Conservation (phyloP, 495 filamentous ascomycete species). For the Xylaria grammica region DNA sequence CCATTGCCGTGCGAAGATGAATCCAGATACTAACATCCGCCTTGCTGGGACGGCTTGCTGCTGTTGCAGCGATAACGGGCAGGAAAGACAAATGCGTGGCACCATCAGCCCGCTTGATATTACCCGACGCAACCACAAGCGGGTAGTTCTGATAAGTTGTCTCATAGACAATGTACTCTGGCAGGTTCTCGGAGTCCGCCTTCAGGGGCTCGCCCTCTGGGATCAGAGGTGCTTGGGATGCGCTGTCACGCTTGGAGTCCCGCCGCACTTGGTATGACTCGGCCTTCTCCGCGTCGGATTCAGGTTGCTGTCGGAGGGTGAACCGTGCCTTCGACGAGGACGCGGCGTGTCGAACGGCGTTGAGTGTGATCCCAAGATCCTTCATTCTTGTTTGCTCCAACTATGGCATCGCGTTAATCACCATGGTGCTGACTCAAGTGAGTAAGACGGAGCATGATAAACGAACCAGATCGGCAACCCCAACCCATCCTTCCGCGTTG, state of each 20-base stretch:
- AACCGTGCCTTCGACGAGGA: slow-evolving; percentile 42
- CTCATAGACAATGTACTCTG: slow-evolving; percentile 45
- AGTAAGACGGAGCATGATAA: neutral
- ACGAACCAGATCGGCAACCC: slow-evolving; percentile 47
- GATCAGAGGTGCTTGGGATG: slow-evolving; percentile 21
- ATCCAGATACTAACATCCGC: slow-evolving; percentile 45
- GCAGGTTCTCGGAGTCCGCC: slow-evolving; percentile 32
- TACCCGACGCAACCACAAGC: slow-evolving; percentile 36
- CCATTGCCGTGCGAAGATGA: slow-evolving; percentile 38
- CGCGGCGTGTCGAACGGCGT: slow-evolving; percentile 43
- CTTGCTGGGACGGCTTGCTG: slow-evolving; percentile 27
- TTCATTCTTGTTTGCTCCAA: slow-evolving; percentile 41
- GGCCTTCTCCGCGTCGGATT: slow-evolving; percentile 27
- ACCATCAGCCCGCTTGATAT: slow-evolving; percentile 40
- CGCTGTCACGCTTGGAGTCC: slow-evolving; percentile 25
- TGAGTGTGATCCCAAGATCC: slow-evolving; percentile 38
- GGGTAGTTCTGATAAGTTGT: slow-evolving; percentile 46
- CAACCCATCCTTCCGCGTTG: slow-evolving; percentile 49
- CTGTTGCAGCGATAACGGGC: slow-evolving; percentile 26
- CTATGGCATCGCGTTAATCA: slow-evolving; percentile 27
- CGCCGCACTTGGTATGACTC: slow-evolving; percentile 39
- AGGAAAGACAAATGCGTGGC: slow-evolving; percentile 35
- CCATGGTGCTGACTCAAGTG: too few relatives aligned
- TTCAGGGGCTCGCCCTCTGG: slow-evolving; percentile 37
- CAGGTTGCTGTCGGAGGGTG: slow-evolving; percentile 29